Base-by-base conservation (phyloP, 352 stramenopile genomes). In the Aphanomyces stellatus region DNA sequence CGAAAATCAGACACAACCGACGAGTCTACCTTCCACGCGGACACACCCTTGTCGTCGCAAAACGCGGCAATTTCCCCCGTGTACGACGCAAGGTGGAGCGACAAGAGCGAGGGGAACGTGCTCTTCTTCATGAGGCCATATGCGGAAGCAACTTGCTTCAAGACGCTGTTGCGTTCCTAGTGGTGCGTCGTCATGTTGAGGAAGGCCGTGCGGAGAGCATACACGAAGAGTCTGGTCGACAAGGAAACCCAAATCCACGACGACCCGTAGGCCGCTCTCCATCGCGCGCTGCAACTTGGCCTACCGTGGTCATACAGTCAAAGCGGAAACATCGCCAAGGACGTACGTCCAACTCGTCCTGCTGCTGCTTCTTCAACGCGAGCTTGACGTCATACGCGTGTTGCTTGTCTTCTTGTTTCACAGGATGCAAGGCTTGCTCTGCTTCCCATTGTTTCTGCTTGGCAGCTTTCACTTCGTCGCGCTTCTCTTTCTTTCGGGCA, bases 101-200 rank as follows among this genome's bases (percentile, higher is more conserved):
- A 88, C 11, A 93, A 31, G 0, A 91, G 48, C n/a, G 30, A 46
- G 51, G 90, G 81, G 1, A 91, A 71, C 4, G 78, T 72, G 48
- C 80, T 89, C 22, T 74, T 80, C 69, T 90, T 91, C 71, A 93
- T 68, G 55, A 88, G 88, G 7, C 85, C 82, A 53, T 91, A 93
- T 10, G 78, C 77, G 62, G 81, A 90, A 0, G 72, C 79, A 31
- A 91, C 76, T 72, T 93, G 85, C 64, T 93, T 93, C 11, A 93
- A 76, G 43, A 93, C 72, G 62, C 85, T 93, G 59, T 93, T 71
- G 40, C 74, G 76, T 53, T 93, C 85, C 84, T 90, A 65, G 25
- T 53, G 51, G 24, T 30, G 28, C 30, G 7, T 30, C 10, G 7
- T 17, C 53, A 35, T 33, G 27, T 22, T 8, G 15, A 40, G 24